Evolutionary conservation across 1,139 yeast genomes (phyloP).

Genomic region (Blastobotrys malaysiensis): DNA sequence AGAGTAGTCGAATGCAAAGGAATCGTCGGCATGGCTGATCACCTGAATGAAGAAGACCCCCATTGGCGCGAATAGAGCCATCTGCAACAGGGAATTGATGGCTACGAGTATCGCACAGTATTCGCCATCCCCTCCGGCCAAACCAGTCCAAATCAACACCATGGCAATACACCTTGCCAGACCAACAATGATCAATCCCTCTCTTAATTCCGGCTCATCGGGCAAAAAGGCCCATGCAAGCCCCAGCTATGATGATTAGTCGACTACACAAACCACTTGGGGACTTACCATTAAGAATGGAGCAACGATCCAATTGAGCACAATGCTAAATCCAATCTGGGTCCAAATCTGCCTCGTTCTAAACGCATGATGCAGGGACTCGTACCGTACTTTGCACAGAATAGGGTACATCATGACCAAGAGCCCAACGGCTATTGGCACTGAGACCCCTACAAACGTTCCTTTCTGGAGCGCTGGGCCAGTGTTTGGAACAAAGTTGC

Average conservation of each 20-base stretch:
- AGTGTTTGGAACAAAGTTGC: slow-evolving; percentile 27
- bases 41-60: slow-evolving; percentile 39
- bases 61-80: slow-evolving; percentile 52
- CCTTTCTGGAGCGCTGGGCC: slow-evolving; percentile 23
- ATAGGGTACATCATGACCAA: slow-evolving; percentile 58
- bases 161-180: slow-evolving; percentile 59
- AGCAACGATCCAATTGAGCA: slow-evolving; percentile 52
- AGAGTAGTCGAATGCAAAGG: slow-evolving; percentile 32
- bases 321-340: slow-evolving; percentile 39
- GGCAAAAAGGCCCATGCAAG: slow-evolving; percentile 52
- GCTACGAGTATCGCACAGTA: slow-evolving; percentile 52
- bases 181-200: slow-evolving; percentile 56
- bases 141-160: slow-evolving; percentile 55
- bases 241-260: slow-evolving; percentile 26
- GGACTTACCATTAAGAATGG: slow-evolving; percentile 48
- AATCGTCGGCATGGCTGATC: slow-evolving; percentile 14
- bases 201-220: slow-evolving; percentile 45
- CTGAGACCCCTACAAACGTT: slow-evolving; percentile 27
- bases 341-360: slow-evolving; percentile 27
- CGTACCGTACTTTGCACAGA: slow-evolving; percentile 51
- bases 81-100: slow-evolving; percentile 48
- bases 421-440: slow-evolving; percentile 50
- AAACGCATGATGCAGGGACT: slow-evolving; percentile 32
- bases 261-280: not conserved
- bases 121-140: slow-evolving; percentile 49